These are phyloP conservation scores for Fragilaria crotonensis DNA, from an alignment of 108 stramenopile genomes.

Conservation along the genomic window DNA sequence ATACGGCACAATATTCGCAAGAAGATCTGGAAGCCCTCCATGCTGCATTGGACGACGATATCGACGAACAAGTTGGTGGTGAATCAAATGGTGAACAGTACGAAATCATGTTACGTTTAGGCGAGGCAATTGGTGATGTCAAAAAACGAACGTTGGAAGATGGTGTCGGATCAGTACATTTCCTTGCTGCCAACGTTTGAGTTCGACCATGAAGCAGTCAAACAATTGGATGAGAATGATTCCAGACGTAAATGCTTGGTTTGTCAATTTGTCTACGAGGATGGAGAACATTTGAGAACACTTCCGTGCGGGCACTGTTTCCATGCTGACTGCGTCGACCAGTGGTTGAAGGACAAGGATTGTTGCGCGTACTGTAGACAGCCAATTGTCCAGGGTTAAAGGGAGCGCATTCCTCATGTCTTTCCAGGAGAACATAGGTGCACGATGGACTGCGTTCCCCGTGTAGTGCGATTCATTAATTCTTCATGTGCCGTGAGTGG, in stretches of 20 bases:
- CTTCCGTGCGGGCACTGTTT: slow-evolving; percentile 85
- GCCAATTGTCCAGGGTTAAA: slow-evolving; percentile 29
- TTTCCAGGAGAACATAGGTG: no score
- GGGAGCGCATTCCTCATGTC: no score
- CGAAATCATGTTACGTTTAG: slow-evolving; percentile 62
- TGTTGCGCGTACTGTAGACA: slow-evolving; percentile 88
- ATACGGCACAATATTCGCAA: slow-evolving; percentile 56
- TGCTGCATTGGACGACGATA: slow-evolving; percentile 67
- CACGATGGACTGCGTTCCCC: not conserved
- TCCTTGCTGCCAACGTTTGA: slow-evolving; percentile 31
- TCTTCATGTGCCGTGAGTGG: no score
- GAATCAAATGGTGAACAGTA: slow-evolving; percentile 24
- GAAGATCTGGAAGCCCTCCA: slow-evolving; percentile 78
- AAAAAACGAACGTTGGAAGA: slow-evolving; percentile 78
- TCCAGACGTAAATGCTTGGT: slow-evolving; percentile 78
- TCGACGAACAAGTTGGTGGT: slow-evolving; percentile 21
- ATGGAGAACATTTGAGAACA: slow-evolving; percentile 51
- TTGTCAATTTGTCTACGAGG: slow-evolving; percentile 81
- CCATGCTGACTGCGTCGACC: slow-evolving; percentile 84
- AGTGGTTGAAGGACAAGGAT: slow-evolving; percentile 79
- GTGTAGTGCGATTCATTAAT: not conserved
- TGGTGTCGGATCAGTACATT: slow-evolving; percentile 49
- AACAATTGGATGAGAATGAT: slow-evolving; percentile 58
- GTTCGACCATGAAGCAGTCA: slow-evolving; percentile 28
- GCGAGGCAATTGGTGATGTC: slow-evolving; percentile 79